phyloP scores from a whole-genome alignment of 352 stramenopile genomes.

The Pythium angustatum region DNA sequence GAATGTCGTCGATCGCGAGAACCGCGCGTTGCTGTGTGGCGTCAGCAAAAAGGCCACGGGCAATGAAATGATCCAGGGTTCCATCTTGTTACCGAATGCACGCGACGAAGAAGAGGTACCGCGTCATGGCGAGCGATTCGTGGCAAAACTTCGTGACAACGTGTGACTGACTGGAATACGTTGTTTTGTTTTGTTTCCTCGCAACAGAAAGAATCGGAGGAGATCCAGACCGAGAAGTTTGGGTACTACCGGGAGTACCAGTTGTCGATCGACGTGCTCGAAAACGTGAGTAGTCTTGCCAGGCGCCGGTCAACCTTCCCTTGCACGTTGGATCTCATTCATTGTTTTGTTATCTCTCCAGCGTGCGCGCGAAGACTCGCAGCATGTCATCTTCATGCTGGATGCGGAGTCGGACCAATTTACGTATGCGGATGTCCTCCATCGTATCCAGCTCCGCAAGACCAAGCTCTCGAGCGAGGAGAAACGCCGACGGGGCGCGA shows the following conservation, averaged over 20 bases:
- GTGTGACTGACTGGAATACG: background rate
- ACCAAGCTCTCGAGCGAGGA: slow-evolving; percentile 78
- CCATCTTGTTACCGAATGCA: slow-evolving; percentile 67
- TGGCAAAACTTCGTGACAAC: background rate
- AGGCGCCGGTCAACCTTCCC: background rate
- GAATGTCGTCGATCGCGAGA: slow-evolving; percentile 65
- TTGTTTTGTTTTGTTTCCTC: background rate
- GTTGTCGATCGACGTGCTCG: slow-evolving; percentile 65
- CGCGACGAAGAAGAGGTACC: slow-evolving; percentile 55
- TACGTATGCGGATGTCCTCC: slow-evolving; percentile 75
- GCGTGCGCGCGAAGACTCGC: slow-evolving; percentile 44
- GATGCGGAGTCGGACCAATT: slow-evolving; percentile 74
- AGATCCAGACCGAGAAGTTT: slow-evolving; percentile 67
- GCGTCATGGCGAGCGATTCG: background rate
- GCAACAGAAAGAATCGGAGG: slow-evolving; percentile 45
- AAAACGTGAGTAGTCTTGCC: slow-evolving; percentile 58
- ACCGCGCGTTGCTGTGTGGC: slow-evolving; percentile 68
- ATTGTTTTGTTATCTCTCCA: slow-evolving; percentile 6
- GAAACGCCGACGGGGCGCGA: slow-evolving; percentile 73
- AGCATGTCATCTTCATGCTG: slow-evolving; percentile 80
- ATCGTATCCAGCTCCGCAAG: slow-evolving; percentile 81
- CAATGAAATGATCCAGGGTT: slow-evolving; percentile 69
- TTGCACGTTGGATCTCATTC: background rate
- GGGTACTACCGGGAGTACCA: slow-evolving; percentile 83
- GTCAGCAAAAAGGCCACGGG: slow-evolving; percentile 68